phyloP scores from a whole-genome alignment of 805 yeast species.

The Yamadazyma akitaensis region DNA sequence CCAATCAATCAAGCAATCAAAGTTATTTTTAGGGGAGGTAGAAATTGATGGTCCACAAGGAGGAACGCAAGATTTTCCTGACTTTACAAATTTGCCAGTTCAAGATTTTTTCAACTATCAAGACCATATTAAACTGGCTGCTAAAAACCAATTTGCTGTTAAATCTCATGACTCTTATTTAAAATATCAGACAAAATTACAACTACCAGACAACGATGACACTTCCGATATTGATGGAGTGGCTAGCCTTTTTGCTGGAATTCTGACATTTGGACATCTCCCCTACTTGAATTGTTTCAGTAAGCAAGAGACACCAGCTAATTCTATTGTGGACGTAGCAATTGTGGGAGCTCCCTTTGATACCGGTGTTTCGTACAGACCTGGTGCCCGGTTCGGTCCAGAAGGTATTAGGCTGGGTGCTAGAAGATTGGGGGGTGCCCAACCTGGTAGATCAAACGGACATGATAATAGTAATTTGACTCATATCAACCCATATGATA shows the following conservation, averaged over 20 bases:
- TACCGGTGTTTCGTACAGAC: conserved; percentile 52
- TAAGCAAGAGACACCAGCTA: neutral
- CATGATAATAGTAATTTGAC: conserved; percentile 35
- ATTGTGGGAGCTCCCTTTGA: conserved; percentile 60
- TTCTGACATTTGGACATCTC: conserved; percentile 53
- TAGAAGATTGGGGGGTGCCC: conserved; percentile 36
- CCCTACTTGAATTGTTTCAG: conserved; percentile 45
- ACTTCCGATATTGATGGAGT: conserved; percentile 24
- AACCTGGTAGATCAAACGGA: conserved; percentile 32
- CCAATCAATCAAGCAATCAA: conserved; percentile 7
- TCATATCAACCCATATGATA: conserved; percentile 51
- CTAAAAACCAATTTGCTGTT: conserved; percentile 4
- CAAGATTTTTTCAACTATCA: conserved; percentile 1
- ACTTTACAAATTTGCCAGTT: neutral
- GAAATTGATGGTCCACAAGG: neutral
- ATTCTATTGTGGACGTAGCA: conserved; percentile 42
- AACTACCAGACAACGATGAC: conserved; percentile 34
- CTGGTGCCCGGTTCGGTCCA: conserved; percentile 62
- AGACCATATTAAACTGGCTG: neutral
- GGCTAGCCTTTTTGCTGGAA: conserved; percentile 44
- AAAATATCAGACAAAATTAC: conserved; percentile 17
- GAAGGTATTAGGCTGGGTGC: conserved; percentile 48
- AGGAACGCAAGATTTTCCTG: neutral
- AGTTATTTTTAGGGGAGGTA: conserved; percentile 7
- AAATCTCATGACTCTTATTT: conserved; percentile 13